Evolutionary conservation across 306 rosid genomes (phyloP).

Genomic region (Rosa chinensis): DNA sequence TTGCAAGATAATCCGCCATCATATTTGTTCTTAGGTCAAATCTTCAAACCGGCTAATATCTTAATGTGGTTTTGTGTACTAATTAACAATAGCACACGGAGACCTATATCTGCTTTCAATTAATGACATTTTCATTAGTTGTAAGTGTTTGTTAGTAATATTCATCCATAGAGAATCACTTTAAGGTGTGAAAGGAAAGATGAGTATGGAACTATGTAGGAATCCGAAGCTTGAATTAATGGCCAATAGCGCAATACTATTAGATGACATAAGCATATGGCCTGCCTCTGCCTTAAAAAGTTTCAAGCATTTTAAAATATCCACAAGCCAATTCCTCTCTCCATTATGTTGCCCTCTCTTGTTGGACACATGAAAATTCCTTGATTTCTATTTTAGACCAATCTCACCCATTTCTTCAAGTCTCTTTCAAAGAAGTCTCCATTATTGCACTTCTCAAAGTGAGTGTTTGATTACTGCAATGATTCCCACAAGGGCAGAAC

Average conservation of each 20-base stretch:
- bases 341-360: slow-evolving; percentile 2
- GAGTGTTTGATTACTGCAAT: slow-evolving; percentile 21
- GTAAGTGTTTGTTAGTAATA: background rate
- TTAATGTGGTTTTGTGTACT: no score
- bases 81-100: background rate
- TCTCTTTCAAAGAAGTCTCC: slow-evolving; percentile 14
- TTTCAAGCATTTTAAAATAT: slow-evolving; percentile 38
- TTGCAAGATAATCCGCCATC: background rate
- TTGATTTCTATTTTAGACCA: slow-evolving; percentile 37
- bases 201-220: slow-evolving; percentile 40
- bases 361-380: background rate
- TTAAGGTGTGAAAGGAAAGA: slow-evolving; percentile 26
- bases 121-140: no score
- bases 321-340: slow-evolving; percentile 36
- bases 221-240: slow-evolving; percentile 44
- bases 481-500: slow-evolving; percentile 28
- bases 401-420: slow-evolving; percentile 12
- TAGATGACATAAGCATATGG: slow-evolving; percentile 47
- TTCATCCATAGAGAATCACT: slow-evolving; percentile 14
- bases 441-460: background rate
- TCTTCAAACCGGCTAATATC: background rate
- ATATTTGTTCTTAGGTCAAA: background rate
- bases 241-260: slow-evolving; percentile 14
- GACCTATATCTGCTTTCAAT: background rate
- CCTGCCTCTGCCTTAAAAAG: slow-evolving; percentile 24